phyloP scores from a whole-genome alignment of 2,329 filamentous ascomycete genomes.

The Fusarium stilboides region DNA sequence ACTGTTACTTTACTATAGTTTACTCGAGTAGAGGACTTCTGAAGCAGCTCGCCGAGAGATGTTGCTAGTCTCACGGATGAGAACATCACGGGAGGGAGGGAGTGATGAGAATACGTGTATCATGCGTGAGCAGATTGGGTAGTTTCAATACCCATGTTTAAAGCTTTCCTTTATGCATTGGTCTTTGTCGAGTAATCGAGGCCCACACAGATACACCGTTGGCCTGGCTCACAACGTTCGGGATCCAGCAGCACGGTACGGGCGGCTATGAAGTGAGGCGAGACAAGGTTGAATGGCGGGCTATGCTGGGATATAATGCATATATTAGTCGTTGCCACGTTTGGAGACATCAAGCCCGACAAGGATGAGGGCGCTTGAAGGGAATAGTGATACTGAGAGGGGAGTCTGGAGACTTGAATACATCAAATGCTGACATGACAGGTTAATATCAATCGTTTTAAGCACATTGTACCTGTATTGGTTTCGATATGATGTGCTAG shows the following conservation, averaged over 20 bases:
- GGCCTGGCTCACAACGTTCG: conserved; percentile 15
- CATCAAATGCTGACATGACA: too few species aligned
- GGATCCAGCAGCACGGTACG: conserved; percentile 24
- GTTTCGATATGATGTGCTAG: conserved; percentile 11
- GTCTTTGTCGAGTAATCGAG: conserved; percentile 5
- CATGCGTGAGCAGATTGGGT: not conserved
- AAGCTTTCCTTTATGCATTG: not conserved
- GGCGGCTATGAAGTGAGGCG: conserved; percentile 19
- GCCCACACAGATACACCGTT: conserved; percentile 13
- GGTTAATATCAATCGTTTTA: not conserved
- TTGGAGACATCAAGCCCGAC: not conserved
- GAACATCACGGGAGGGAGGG: not conserved
- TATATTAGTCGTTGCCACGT: not conserved
- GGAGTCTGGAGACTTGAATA: not conserved
- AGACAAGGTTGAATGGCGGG: not conserved
- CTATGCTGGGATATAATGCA: not conserved
- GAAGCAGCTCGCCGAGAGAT: conserved; percentile 18
- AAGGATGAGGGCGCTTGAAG: not conserved
- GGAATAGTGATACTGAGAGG: not conserved
- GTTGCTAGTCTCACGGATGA: conserved; percentile 18
- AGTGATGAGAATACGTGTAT: not conserved
- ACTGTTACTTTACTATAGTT: conserved; percentile 10
- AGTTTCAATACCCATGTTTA: not conserved
- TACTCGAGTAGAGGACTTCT: not conserved
- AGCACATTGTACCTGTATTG: conserved; percentile 4